A percentile compares a stretch with the other conserved stretches of the same genome.
These are phyloP conservation scores for Proliferodiscus dingleyae DNA, from an alignment of 2,329 filamentous ascomycete genomes.

Conservation along the genomic window DNA sequence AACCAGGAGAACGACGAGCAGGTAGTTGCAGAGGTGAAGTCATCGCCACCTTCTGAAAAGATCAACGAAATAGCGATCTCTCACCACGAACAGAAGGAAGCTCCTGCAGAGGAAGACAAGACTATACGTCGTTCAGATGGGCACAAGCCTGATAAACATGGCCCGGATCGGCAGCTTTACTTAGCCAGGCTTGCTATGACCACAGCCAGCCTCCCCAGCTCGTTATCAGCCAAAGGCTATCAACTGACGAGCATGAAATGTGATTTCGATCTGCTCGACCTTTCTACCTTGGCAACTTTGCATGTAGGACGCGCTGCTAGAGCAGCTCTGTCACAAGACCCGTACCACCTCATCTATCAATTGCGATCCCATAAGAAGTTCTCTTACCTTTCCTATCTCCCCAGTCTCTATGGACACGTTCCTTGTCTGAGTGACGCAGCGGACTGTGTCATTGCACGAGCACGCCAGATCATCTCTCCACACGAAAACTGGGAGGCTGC, in stretches of 20 bases:
- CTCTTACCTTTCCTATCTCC: slow-evolving; percentile 28
- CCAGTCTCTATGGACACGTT: slow-evolving; percentile 23
- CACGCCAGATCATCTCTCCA: slow-evolving; percentile 22
- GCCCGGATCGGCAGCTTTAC: slow-evolving; percentile 1
- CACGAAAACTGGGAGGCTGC: slow-evolving; percentile 12
- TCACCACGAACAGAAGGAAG: not conserved
- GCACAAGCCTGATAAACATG: slow-evolving; percentile 1
- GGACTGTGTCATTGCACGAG: slow-evolving; percentile 26
- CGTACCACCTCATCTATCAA: slow-evolving; percentile 21
- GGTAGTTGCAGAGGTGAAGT: not conserved
- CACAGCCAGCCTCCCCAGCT: slow-evolving; percentile 4
- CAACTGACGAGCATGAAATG: slow-evolving; percentile 23
- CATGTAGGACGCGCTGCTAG: slow-evolving; percentile 26
- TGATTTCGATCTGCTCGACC: slow-evolving; percentile 24
- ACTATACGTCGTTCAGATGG: not conserved
- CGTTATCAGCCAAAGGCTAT: slow-evolving; percentile 22
- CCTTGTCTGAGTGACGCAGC: slow-evolving; percentile 25
- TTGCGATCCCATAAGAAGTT: slow-evolving; percentile 22
- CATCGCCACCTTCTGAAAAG: too few species aligned
- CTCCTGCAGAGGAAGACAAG: not conserved
- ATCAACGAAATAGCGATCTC: not conserved
- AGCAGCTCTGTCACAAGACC: slow-evolving; percentile 18
- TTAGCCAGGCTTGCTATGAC: slow-evolving; percentile 1
- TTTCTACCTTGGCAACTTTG: slow-evolving; percentile 27
- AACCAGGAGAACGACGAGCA: slow-evolving; percentile 8